Conservation (phyloP, 2,329 filamentous ascomycete genomes). For the Paramyrothecium sp. region DNA sequence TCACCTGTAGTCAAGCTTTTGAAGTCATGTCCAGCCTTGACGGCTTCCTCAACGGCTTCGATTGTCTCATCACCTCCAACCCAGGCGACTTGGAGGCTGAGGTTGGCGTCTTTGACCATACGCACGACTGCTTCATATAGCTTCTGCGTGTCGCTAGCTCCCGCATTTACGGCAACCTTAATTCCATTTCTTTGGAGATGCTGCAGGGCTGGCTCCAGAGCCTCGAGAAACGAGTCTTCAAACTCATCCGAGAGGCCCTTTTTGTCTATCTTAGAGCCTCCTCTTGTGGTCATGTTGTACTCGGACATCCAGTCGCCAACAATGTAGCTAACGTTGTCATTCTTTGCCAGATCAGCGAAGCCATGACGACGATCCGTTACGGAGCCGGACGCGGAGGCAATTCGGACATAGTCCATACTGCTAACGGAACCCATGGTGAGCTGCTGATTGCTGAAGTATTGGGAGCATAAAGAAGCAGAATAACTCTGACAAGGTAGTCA, state of each 20-base stretch:
- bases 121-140: conserved; percentile 22
- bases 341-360: too few species aligned
- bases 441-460: too few species aligned
- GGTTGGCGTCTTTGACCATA: conserved; percentile 22
- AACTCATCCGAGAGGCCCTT: conserved; percentile 10
- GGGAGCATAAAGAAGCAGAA: too few species aligned
- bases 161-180: conserved; percentile 36
- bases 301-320: conserved; percentile 26
- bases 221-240: too few species aligned
- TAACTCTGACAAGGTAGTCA: too few species aligned
- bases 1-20: conserved; percentile 20
- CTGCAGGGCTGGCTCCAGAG: conserved; percentile 21
- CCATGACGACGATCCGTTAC: too few species aligned
- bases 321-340: too few species aligned
- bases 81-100: conserved; percentile 32
- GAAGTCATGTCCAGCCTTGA: conserved; percentile 17
- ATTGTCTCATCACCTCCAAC: conserved; percentile 34
- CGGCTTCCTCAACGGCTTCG: conserved; percentile 17
- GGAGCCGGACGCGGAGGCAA: too few species aligned
- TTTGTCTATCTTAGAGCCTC: conserved; percentile 18
- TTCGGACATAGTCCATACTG: too few species aligned
- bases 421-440: too few species aligned
- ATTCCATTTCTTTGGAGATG: conserved; percentile 29
- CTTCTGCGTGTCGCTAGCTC: conserved; percentile 30
- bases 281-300: conserved; percentile 43